A percentile compares a stretch with the other conserved stretches of the same genome.
These are phyloP conservation scores for Alternaria sp. DNA, from an alignment of 2,329 filamentous ascomycete genomes.

Conservation along the genomic window DNA sequence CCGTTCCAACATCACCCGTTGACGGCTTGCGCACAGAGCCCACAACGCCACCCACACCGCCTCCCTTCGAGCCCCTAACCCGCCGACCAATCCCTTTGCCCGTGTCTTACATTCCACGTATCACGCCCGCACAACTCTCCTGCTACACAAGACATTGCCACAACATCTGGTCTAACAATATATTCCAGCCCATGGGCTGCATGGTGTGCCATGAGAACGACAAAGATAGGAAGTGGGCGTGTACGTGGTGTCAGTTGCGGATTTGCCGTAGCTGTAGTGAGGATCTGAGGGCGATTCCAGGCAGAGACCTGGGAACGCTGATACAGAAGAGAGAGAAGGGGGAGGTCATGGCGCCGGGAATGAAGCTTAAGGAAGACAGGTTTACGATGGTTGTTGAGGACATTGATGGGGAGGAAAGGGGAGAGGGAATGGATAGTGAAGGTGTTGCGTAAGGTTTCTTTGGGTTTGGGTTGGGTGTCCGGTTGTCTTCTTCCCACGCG, in stretches of 20 bases:
- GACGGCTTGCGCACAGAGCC: neutral
- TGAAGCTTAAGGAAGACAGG: neutral
- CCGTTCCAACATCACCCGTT: slow-evolving; percentile 7
- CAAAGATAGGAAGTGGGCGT: slow-evolving; percentile 39
- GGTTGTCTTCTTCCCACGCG: neutral
- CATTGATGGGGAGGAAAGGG: slow-evolving; percentile 1
- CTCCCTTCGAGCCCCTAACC: slow-evolving; percentile 31
- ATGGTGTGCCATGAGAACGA: slow-evolving; percentile 41
- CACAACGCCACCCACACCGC: slow-evolving; percentile 1
- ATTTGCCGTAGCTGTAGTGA: slow-evolving; percentile 41
- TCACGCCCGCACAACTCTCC: slow-evolving; percentile 35
- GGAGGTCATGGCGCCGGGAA: neutral
- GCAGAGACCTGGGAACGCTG: slow-evolving; percentile 26
- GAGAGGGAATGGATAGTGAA: neutral
- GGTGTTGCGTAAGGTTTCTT: neutral
- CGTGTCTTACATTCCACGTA: slow-evolving; percentile 29
- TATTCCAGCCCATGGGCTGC: slow-evolving; percentile 44
- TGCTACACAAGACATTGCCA: slow-evolving; percentile 43
- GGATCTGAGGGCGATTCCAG: slow-evolving; percentile 27
- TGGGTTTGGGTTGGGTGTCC: neutral
- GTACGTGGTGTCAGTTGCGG: slow-evolving; percentile 46
- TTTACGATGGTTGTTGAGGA: slow-evolving; percentile 14
- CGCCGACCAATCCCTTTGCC: slow-evolving; percentile 18
- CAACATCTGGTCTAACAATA: slow-evolving; percentile 39
- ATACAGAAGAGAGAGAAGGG: slow-evolving; percentile 19